Evolutionary conservation across 139 green algal genomes (phyloP).

Genomic region (Chlorella vulgaris): DNA sequence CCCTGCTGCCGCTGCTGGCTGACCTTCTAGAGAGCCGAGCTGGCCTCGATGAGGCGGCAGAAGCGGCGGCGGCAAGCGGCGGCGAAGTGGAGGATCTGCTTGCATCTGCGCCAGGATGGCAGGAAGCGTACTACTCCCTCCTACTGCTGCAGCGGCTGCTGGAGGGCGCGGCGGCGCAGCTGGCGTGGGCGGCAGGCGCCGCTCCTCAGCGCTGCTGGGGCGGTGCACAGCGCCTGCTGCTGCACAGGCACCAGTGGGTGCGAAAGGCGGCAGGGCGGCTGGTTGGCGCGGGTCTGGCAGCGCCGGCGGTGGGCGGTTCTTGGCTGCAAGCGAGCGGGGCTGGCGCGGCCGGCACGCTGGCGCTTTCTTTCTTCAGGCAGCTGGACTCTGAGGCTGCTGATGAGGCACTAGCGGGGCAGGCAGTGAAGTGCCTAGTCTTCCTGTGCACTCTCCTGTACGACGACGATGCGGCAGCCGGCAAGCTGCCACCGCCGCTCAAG

Average conservation of each 20-base stretch:
- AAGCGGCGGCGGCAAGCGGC: conserved; percentile 16
- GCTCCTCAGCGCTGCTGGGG: conserved; percentile 22
- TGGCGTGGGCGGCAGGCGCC: background rate
- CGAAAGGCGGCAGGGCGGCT: conserved; percentile 77
- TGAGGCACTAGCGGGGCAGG: conserved; percentile 76
- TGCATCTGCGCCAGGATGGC: conserved; percentile 63
- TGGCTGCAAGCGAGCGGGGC: conserved; percentile 40
- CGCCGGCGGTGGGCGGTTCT: conserved; percentile 32
- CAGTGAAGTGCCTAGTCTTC: conserved; percentile 82
- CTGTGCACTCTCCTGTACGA: conserved; percentile 59
- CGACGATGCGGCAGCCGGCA: conserved; percentile 34
- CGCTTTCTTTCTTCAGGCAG: conserved; percentile 67
- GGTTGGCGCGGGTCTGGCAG: conserved; percentile 64
- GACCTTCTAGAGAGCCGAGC: conserved; percentile 27
- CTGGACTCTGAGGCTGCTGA: conserved; percentile 71
- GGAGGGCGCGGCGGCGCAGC: conserved; percentile 30
- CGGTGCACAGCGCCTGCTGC: conserved; percentile 27
- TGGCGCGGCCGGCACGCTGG: conserved; percentile 41
- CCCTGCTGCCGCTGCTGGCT: conserved; percentile 48
- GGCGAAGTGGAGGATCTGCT: conserved; percentile 15
- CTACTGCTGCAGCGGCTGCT: conserved; percentile 68
- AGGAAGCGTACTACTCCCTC: conserved; percentile 81
- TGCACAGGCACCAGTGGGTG: conserved; percentile 86
- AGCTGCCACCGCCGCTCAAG: conserved; percentile 10
- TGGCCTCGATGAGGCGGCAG: background rate